These are phyloP conservation scores for Moniliella sp. DNA, from an alignment of 1,284 basidiomycete genomes.

Conservation along the genomic window DNA sequence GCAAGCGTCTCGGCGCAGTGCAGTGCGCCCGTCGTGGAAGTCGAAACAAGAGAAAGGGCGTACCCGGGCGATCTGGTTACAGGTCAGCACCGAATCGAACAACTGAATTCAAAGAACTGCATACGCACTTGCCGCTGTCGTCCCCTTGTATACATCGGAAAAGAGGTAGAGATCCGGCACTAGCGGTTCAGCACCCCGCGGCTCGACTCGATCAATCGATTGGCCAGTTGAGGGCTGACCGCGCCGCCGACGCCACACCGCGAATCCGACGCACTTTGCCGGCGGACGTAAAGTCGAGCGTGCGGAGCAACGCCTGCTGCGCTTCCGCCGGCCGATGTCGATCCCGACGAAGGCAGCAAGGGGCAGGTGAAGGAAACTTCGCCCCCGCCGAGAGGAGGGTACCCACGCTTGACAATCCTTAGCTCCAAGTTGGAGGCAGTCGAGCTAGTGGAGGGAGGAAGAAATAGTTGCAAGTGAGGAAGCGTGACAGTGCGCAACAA, in stretches of 20 bases:
- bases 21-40: constrained; percentile 72
- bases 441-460: constrained; percentile 10
- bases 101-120: background rate
- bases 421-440: constrained; percentile 26
- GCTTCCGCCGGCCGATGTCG: constrained; percentile 3
- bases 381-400: constrained; percentile 75
- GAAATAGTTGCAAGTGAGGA: constrained; percentile 67
- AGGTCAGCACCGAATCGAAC: background rate
- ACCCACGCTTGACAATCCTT: constrained; percentile 75
- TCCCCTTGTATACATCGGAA: constrained; percentile 95
- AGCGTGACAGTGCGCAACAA: constrained; percentile 74
- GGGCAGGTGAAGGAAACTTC: constrained; percentile 84
- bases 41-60: constrained; percentile 67
- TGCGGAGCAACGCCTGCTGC: constrained; percentile 6
- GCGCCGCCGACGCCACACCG: constrained; percentile 54
- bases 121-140: constrained; percentile 56
- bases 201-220: constrained; percentile 83
- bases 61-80: constrained; percentile 58
- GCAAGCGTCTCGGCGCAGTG: constrained; percentile 70
- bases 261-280: constrained; percentile 83
- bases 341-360: constrained; percentile 58
- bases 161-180: constrained; percentile 96
- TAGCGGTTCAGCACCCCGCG: constrained; percentile 78
- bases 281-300: constrained; percentile 63
- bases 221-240: constrained; percentile 93